Evolutionary conservation across 169 alveolate genomes (phyloP), one percentile per base, ranked within the genome.

Genomic region (Plasmodium vinckei): DNA sequence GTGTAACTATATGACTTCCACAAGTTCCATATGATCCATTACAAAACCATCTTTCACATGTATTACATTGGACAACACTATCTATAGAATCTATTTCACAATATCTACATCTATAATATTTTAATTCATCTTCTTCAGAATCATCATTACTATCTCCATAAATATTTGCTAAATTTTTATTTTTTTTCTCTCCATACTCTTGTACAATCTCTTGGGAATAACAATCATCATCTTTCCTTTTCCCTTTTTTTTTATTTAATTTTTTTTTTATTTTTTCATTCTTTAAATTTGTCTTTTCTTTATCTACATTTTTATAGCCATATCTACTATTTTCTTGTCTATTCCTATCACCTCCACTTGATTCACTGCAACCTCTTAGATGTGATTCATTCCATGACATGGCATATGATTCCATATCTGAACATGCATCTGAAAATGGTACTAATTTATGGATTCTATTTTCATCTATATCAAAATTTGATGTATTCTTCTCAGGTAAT

Each of bases 41-140:
- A 71, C 97, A 95, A 71, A 95, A 95, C 95, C 95, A 95, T 21
- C 94, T 71, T n/a, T 82, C 56, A 51, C 97, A 95, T 9, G 70
- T 84, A 70, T 87, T 87, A 67, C 97, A 95, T 51, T 89, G 89
- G 39, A 94, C 95, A 44, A 95, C 94, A 72, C 92, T 72, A 46
- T 90, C 94, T 3, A 82, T 64, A 2, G 91, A 87, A 65, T 77
- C 87, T 15, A 87, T 82, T 47, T 73, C 92, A 54, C 93, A 89
- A 65, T 88, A 87, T 13, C 94, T 56, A 19, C 90, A 82, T 67
- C 90, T 67, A 42, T 67, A 82, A 65, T 65, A 69, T 82, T 82
- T 82, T 51, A 71, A 59, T 33, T 44, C 9, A 4, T 61, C 90
- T 54, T 82, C 42, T 19, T 69, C 19, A 53, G 13, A 27, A 59